Evolutionary conservation across 75 land plant genomes (phyloP).

Genomic region (Cunninghamia lanceolata): DNA sequence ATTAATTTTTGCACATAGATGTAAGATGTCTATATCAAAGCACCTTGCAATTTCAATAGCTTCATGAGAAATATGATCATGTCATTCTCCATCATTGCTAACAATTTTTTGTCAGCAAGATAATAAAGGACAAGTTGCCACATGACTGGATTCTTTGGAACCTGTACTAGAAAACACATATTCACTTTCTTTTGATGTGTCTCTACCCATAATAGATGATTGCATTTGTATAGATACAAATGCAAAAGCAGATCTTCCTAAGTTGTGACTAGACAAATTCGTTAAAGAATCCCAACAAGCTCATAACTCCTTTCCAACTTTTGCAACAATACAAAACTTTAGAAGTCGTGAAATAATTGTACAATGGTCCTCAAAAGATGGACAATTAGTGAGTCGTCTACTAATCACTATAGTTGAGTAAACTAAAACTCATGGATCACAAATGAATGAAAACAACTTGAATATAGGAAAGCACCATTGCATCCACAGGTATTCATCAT

Average conservation of each 20-base stretch:
- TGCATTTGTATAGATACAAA: too few species aligned
- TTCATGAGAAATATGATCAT: conserved; percentile 14
- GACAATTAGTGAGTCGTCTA: too few species aligned
- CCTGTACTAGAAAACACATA: background rate
- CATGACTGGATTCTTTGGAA: conserved; percentile 28
- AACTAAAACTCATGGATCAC: too few species aligned
- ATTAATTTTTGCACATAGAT: conserved; percentile 34
- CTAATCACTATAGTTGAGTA: too few species aligned
- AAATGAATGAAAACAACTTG: too few species aligned
- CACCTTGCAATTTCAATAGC: conserved; percentile 28
- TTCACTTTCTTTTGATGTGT: conserved; percentile 14
- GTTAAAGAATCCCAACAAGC: conserved; percentile 46
- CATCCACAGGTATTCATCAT: too few species aligned
- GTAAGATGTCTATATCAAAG: conserved; percentile 22
- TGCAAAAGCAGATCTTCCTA: too few species aligned
- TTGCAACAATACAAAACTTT: too few species aligned
- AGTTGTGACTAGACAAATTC: too few species aligned
- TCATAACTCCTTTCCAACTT: conserved; percentile 64
- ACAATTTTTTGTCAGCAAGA: conserved; percentile 49
- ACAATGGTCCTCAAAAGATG: too few species aligned
- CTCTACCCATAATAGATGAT: conserved; percentile 8
- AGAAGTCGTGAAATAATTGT: too few species aligned
- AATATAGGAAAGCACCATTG: too few species aligned
- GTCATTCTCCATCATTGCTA: conserved; percentile 27
- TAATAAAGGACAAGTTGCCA: conserved; percentile 33